Base-by-base conservation (phyloP, 208 protist genomes). In the Trypanosoma congolense region DNA sequence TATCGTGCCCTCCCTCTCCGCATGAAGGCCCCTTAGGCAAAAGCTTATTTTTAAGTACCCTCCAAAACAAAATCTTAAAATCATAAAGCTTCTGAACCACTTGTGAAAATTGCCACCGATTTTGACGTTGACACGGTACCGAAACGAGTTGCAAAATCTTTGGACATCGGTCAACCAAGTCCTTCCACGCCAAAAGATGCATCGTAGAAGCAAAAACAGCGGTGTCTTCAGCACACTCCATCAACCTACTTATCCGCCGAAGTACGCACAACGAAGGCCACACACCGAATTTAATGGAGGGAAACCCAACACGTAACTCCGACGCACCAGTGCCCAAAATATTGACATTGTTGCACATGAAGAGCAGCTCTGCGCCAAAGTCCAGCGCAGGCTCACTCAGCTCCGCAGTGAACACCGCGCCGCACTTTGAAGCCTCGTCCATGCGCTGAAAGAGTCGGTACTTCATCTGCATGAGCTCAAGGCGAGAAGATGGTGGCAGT, bases 331-430 rank as follows among this genome's bases (percentile, higher is more conserved):
- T 56, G 1, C 18, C 19, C 21, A 22, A 41, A 42, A 55, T 40
- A 40, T 29, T 24, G 2, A 28, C 18, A 0, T 21, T 28, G 25
- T 62, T 44, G 36, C 64, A 70, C 55, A 67, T 70, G 28, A 77
- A 62, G 16, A 75, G 42, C n/a, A 78, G 25, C 54, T 78, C 76
- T 4, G 71, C 71, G 12, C 60, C 71, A 44, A 75, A 50, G 33
- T 74, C 71, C 22, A 62, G 28, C 16, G 61, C 64, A 43, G 66
- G 50, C 1, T 25, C 56, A 51, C 31, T 42, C 29, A 65, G 40
- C 26, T 70, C 46, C 25, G 64, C 68, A 12, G 14, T 61, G 19
- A 76, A 61, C 6, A 47, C 60, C 35, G 65, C 49, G 0, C 74
- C 74, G 5, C 41, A 31, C 38, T 35, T 18, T 19, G 57, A 41